Percentiles rank a stretch among this genome's conserved stretches.
Evolutionary conservation across 768 basidiomycete genomes (phyloP).

Genomic region (Boletus bicolor): DNA sequence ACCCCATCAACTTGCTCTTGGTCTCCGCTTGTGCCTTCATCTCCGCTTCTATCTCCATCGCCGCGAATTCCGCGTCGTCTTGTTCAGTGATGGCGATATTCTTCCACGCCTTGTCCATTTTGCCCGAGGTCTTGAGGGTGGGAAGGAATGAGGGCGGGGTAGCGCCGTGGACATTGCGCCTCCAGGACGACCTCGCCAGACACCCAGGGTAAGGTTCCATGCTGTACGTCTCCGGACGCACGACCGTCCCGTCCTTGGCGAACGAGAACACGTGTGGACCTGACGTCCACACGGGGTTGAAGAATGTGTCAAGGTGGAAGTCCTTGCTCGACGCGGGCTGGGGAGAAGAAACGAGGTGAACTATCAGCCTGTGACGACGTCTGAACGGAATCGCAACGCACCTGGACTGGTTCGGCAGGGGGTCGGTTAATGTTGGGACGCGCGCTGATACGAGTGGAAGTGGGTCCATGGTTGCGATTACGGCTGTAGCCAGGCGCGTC

Average conservation of each 20-base stretch:
- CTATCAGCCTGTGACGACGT: neutral
- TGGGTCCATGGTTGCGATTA: neutral
- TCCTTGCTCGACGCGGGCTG: slow-evolving; percentile 24
- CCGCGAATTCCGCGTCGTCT: slow-evolving; percentile 23
- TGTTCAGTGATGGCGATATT: slow-evolving; percentile 27
- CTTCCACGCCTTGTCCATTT: slow-evolving; percentile 27
- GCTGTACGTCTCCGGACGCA: neutral
- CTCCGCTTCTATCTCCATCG: neutral
- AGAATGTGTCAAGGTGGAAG: slow-evolving; percentile 51
- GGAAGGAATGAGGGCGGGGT: neutral
- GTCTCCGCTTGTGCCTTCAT: neutral
- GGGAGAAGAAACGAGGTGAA: neutral
- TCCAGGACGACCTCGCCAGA: neutral
- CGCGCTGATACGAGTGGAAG: neutral
- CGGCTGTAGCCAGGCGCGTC: neutral
- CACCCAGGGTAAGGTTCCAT: neutral
- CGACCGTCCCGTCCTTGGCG: slow-evolving; percentile 18
- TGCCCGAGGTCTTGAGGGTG: neutral
- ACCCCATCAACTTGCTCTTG: neutral
- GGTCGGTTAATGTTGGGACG: neutral
- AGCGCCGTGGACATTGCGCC: neutral
- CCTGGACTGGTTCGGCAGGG: neutral
- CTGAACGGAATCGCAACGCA: neutral
- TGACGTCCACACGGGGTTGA: slow-evolving; percentile 37
- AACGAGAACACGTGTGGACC: slow-evolving; percentile 25